Evolutionary conservation across 1,284 basidiomycete species (phyloP), one percentile per base, ranked within the genome.

Genomic region (Apiotrichum domesticum): DNA sequence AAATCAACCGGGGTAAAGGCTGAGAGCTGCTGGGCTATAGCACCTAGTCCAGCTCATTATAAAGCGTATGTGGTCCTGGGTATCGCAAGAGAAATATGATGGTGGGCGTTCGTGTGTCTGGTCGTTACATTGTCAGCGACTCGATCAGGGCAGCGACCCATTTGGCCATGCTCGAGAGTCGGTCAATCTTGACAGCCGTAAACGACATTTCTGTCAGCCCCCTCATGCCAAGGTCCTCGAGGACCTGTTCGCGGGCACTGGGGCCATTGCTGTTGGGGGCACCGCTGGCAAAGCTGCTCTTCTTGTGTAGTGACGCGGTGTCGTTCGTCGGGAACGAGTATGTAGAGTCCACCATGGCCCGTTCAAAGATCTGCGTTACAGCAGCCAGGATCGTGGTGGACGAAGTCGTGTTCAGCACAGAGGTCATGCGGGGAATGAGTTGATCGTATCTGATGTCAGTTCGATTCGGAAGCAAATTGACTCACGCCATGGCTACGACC

Each of bases 341-440:
- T 15, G 51, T 57, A 32, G 66, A 56, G 54, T 75, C 71, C 4
- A 62, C 48, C 61, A 75, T 63, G 1, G 71, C 72, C n/a, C 63
- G 61, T 52, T 70, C 66, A 75, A 90, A 87, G 57, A 93, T 84
- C 58, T 80, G 84, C 4, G 87, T 87, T 29, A 86, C 84, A 14
- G 85, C 81, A 43, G 81, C 80, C 56, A 92, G 82, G 63, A 91
- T 86, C 2, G 80, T 77, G 3, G 87, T 80, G 61, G 87, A 89
- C 6, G 86, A 83, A 1, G 87, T 86, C 54, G 83, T 86, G 34
- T 84, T 82, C 63, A 92, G 85, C 0, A 84, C 81, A n/a, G 87
- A 85, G 61, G 84, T 85, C 69, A 92, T 84, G 59, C 84, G 84
- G 53, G 90, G 88, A 67, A 89, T 84, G 48, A 92, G 70, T 46